Evolutionary conservation across 495 filamentous ascomycete genomes (phyloP), one percentile per base, ranked within the genome.

Genomic region (Hyaloscypha bicolor): DNA sequence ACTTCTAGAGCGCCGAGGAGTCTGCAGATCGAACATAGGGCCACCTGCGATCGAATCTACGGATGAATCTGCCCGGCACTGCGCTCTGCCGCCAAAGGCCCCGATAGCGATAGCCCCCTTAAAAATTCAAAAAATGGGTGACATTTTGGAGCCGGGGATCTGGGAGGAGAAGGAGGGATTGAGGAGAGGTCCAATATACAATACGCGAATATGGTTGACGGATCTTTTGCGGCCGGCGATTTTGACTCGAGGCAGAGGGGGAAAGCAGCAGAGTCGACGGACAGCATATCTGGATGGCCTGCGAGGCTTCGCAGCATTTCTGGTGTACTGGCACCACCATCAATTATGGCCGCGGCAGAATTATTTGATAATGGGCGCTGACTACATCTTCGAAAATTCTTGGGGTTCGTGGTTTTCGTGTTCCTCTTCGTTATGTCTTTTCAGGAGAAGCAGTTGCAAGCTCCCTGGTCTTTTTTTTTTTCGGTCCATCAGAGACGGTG

Each of bases 211-310:
- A 56, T 69, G 67, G 67, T 59, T 32, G 39, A 55, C 59, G 11
- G 66, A 71, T 48, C 14, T 75, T 9, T 9, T 73, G 12, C 66
- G 67, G 11, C 72, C 73, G 0, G 32, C 63, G 25, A 59, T 65
- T 48, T 68, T 71, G n/a, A 58, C 65, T 35, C 59, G 58, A 29
- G 33, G 53, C 35, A 67, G 62, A 33, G 53, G 35, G 57, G 55
- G 63, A 45, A 65, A 71, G 65, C 52, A 65, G 55, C 31, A 68
- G 3, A 78, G 16, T 48, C 16, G 78, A 55, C 77, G 79, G 2
- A 87, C 85, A 6, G 79, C 84, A n/a, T 85, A 83, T 64, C 78
- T 86, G 53, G 78, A 82, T 71, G 82, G 83, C n/a, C 74, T 86
- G 29, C 78, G 83, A 42, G 84, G 83, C 11, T 79, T 86, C 65